Conservation (phyloP, 1,284 basidiomycete species). For the Ceratobasidium sp. region DNA sequence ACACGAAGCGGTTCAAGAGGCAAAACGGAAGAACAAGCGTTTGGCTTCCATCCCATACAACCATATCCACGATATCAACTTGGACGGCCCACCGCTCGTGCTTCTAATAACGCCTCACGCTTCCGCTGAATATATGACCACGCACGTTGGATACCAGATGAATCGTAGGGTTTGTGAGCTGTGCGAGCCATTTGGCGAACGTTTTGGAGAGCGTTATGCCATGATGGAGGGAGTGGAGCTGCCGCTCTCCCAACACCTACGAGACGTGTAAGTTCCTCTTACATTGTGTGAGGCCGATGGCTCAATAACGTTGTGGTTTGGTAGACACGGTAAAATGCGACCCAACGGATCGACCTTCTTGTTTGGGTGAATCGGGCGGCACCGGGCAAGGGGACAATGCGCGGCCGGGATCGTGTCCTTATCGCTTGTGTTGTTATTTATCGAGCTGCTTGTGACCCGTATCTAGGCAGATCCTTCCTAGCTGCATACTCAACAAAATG, state of each 20-base stretch:
- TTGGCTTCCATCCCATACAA: background rate
- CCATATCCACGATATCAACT: slow-evolving; percentile 10
- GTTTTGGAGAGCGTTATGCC: background rate
- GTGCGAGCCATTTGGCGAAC: background rate
- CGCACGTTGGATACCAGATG: background rate
- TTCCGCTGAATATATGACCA: background rate
- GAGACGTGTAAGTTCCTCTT: background rate
- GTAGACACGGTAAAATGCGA: no score
- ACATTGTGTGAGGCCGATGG: no score
- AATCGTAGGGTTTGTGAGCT: background rate
- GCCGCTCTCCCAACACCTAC: background rate
- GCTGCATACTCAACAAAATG: no score
- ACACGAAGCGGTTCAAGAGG: background rate
- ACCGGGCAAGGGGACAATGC: no score
- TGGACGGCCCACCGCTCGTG: background rate
- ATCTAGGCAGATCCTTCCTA: no score
- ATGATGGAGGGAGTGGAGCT: background rate
- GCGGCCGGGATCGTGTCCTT: no score
- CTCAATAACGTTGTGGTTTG: no score
- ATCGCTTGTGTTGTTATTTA: no score
- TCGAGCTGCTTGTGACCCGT: no score
- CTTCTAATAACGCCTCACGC: background rate
- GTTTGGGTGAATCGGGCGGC: no score
- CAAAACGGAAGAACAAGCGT: background rate
- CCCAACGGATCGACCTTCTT: no score